Evolutionary conservation across 176 grass and related monocot genomes (phyloP).

Genomic region (Aegilops longissima): DNA sequence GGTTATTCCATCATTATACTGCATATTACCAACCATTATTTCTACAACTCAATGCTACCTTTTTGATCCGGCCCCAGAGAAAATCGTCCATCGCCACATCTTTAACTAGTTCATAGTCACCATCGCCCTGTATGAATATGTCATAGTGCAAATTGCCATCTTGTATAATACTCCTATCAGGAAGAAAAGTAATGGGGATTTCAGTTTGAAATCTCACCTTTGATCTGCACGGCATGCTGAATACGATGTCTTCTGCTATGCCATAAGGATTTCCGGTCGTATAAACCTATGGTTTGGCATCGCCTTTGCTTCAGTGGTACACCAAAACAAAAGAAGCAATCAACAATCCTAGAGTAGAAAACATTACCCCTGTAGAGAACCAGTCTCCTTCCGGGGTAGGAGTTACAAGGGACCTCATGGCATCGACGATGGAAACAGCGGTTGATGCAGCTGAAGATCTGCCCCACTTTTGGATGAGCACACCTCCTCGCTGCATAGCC

Average conservation of each 20-base stretch:
- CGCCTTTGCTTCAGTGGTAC: constrained; percentile 4
- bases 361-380: constrained; percentile 91
- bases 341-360: constrained; percentile 3
- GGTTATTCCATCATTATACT: background rate
- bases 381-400: constrained; percentile 88
- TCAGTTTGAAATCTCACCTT: constrained; percentile 39
- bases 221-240: constrained; percentile 95
- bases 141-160: background rate
- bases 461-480: constrained; percentile 93
- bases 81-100: constrained; percentile 85
- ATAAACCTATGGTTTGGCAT: constrained; percentile 64
- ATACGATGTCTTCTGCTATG: constrained; percentile 89
- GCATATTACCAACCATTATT: background rate
- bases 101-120: constrained; percentile 79
- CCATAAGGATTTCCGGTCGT: constrained; percentile 85
- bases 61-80: constrained; percentile 82
- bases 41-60: constrained; percentile 38
- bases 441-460: constrained; percentile 99
- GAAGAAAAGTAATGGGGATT: background rate
- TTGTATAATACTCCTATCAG: background rate
- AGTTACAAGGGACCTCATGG: constrained; percentile 83
- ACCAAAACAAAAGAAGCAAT: background rate
- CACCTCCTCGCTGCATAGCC: constrained; percentile 75
- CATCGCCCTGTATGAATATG: constrained; percentile 63
- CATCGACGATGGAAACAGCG: constrained; percentile 89